phyloP scores from a whole-genome alignment of 2,329 filamentous ascomycete species.

The Claviceps sp. region DNA sequence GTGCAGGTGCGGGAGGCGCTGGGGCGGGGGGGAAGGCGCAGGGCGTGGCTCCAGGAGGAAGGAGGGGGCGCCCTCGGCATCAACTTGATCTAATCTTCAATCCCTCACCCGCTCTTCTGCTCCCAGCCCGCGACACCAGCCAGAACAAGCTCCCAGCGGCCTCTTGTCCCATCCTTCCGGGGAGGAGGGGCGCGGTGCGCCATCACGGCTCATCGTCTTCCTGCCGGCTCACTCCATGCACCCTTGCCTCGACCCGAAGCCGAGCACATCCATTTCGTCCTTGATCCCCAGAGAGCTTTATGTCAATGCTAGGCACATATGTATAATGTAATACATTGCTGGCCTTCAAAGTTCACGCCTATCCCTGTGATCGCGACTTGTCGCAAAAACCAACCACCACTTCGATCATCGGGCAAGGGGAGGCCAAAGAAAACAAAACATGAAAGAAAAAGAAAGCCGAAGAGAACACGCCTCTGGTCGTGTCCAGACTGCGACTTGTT shows the following conservation, averaged over 20 bases:
- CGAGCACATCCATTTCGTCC: too few species aligned
- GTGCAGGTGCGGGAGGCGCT: conserved; percentile 1
- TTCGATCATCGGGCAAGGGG: neutral
- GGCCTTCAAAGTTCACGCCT: neutral
- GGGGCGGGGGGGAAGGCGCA: neutral
- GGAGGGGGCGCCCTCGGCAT: neutral
- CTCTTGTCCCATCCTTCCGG: too few species aligned
- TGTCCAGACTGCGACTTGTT: neutral
- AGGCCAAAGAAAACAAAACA: too few species aligned
- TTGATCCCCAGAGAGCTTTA: too few species aligned
- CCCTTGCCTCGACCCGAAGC: too few species aligned
- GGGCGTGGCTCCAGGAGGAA: neutral
- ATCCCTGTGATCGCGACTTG: neutral
- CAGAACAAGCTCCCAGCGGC: too few species aligned
- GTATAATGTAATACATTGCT: neutral
- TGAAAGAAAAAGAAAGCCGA: neutral
- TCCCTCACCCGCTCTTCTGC: neutral
- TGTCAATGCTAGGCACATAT: too few species aligned
- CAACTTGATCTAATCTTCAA: neutral
- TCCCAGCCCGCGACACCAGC: too few species aligned
- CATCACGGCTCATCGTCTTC: too few species aligned
- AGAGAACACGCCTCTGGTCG: neutral
- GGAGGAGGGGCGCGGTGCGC: too few species aligned
- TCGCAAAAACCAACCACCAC: neutral
- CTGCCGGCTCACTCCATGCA: too few species aligned